Evolutionary conservation across 208 protist genomes (phyloP).

Genomic region (Acanthamoeba divionensis): DNA sequence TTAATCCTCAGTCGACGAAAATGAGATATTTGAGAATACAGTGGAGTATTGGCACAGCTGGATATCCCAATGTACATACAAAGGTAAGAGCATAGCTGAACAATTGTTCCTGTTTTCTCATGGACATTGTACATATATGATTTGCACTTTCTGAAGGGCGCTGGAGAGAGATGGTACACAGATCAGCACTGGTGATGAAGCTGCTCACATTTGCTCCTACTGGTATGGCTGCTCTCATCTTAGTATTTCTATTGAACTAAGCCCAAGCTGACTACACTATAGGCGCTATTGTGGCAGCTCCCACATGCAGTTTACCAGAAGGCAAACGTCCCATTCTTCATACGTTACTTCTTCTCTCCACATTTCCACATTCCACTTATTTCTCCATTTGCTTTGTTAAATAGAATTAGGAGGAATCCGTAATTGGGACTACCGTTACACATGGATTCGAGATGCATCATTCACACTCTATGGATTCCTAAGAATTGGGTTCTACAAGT

Average conservation of each 20-base stretch:
- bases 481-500: constrained; percentile 73
- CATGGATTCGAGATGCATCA: constrained; percentile 70
- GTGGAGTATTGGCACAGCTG: constrained; percentile 74
- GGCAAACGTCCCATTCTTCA: neutral
- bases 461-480: constrained; percentile 75
- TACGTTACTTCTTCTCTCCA: too few relatives aligned
- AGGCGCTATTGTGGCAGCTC: constrained; percentile 67
- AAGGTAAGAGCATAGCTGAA: neutral
- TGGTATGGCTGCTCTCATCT: neutral
- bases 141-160: constrained; percentile 37
- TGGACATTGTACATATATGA: neutral
- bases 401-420: constrained; percentile 59
- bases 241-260: neutral
- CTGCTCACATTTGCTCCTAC: constrained; percentile 69
- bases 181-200: constrained; percentile 68
- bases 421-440: constrained; percentile 76
- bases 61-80: constrained; percentile 69
- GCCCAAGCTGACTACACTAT: neutral
- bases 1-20: neutral
- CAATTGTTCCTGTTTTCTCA: neutral
- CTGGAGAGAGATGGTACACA: constrained; percentile 67
- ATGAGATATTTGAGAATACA: constrained; percentile 53
- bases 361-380: too few relatives aligned
- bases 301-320: constrained; percentile 69
- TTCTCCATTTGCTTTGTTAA: neutral